Evolutionary conservation across 225 moss, liverwort and hornwort species (phyloP), one percentile per base, ranked within the genome.

Genomic region (Pleurozium schreberi): DNA sequence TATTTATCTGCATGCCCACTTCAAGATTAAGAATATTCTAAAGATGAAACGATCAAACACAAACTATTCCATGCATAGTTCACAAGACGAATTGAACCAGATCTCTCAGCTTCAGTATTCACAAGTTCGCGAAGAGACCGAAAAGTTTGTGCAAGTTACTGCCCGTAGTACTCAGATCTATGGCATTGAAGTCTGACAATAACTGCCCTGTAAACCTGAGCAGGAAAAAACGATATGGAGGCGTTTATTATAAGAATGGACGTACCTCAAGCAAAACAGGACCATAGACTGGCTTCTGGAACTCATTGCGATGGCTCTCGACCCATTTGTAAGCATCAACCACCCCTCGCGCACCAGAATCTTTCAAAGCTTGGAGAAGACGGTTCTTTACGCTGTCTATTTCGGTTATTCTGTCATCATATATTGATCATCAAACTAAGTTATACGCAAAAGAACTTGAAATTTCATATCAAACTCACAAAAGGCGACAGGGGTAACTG

Each of bases 231-330:
- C 59, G 26, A 50, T 88, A 66, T 60, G 49, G 74, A 80, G 75
- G 83, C 26, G 61, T 68, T 38, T 52, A 69, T 57, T 87, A 12
- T 60, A 49, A 42, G 30, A 76, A 73, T 89, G 70, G 52, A 71
- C 73, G 40, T 89, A 93, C 98, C 97, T 99, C 98, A 70, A 99
- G 95, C 85, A 99, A 94, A 87, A 99, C 94, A 82, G 98, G 98
- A 40, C 98, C 92, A 78, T 70, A 87, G 34, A 92, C 91, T 64
- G 75, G 87, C 52, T 71, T 90, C 65, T 82, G 93, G 78, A 97
- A 97, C 81, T 94, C 93, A 84, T 90, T 61, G 79, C 96, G 96
- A 90, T 99, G 94, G 70, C 83, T 78, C 89, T 96, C 92, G 61
- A 99, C 98, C 98, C 98, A 99, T 5, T 95, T 88, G 90, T 95